Evolutionary conservation across 75 land plant species (phyloP), one percentile per base, ranked within the genome.

Genomic region (Selaginella moellendorffii): DNA sequence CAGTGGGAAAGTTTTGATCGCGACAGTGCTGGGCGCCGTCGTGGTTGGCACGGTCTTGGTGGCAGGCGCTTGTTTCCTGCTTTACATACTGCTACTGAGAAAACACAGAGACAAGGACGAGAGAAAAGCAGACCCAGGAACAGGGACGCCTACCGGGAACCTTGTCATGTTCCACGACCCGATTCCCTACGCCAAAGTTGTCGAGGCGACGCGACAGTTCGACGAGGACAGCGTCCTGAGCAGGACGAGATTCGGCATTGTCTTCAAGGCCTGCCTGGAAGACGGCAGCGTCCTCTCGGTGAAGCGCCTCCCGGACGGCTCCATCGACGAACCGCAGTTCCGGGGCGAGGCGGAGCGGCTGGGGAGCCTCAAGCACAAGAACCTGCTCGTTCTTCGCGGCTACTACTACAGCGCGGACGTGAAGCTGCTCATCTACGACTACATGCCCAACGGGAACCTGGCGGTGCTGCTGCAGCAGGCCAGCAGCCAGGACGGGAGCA

Each of bases 391-490:
- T 5, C 78, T 95, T 8, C 76, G 96, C 2, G 99, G 99, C n/a
- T 95, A 90, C 60, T 95, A 85, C 30, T 76, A 80, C 0, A 77
- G 82, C 0, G 8, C 25, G 9, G 91, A 89, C 22, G 79, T 82
- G 20, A 68, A 87, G 20, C 82, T 95, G 25, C 80, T 95, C 26
- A 76, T 90, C 2, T 86, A 84, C 61, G 99, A 95, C 68, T 95
- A 95, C 85, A 95, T 95, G 99, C 99, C 99, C 52, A 95, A 95
- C 61, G 99, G 99, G 22, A 89, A 80, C 78, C 79, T 95, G 2
- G 87, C 84, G 2, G 88, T 87, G 0, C 79, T 95, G 2, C 82
- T 95, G 36, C 99, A 95, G 73, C 96, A 95, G 56, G 96, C 99
- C 0, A 80, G 91, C 0, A 95, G 84, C 68, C 59, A 56, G 24